A percentile compares a stretch with the other conserved stretches of the same genome.
phyloP scores from a whole-genome alignment of 1,284 basidiomycete genomes.

The Cryptococcus hybrid region DNA sequence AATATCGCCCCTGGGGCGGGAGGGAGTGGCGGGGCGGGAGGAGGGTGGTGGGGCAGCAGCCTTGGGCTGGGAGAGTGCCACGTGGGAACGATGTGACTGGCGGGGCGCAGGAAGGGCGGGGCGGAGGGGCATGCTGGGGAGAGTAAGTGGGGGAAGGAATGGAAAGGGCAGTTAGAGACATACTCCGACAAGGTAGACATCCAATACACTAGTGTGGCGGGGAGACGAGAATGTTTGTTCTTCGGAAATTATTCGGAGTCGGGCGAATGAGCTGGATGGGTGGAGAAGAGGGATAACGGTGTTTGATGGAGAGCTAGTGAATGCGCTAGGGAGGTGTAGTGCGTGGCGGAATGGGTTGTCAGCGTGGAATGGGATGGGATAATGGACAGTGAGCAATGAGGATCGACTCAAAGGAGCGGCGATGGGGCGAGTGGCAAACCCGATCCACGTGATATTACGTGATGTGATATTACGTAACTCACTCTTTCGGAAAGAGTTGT shows the following conservation, averaged over 20 bases:
- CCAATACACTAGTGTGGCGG: background rate
- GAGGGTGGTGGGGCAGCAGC: background rate
- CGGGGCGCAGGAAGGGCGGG: background rate
- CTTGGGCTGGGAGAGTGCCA: background rate
- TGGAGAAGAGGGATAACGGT: background rate
- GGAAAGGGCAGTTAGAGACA: background rate
- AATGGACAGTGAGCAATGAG: background rate
- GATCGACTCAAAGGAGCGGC: background rate
- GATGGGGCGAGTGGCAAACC: no score
- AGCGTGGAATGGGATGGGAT: background rate
- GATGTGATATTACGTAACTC: no score
- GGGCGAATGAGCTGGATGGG: background rate
- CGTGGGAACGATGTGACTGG: background rate
- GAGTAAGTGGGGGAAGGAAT: background rate
- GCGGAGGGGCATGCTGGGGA: conserved; percentile 7
- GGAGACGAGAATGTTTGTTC: background rate
- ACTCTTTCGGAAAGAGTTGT: background rate
- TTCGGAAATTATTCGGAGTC: no score
- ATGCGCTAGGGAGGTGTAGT: no score
- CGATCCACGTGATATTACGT: no score
- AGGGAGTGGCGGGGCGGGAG: background rate
- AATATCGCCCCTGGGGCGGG: background rate
- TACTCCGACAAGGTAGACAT: background rate
- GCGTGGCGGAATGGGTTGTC: no score
- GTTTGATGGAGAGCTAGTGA: no score